Base-by-base conservation (phyloP, 148 eudicot genomes). In the Linanthus parryae region DNA sequence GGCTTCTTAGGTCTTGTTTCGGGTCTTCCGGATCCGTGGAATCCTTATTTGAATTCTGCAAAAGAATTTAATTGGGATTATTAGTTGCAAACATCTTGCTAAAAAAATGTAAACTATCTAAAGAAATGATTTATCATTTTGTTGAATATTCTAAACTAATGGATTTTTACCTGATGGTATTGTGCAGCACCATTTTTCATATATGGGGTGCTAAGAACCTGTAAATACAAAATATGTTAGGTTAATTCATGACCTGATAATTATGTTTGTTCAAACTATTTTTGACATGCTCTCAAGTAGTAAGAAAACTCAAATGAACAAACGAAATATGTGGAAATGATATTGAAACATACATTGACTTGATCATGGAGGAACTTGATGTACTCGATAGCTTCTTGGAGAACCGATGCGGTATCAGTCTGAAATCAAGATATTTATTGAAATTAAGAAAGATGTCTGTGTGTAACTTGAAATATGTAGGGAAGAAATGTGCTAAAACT, bases 351-450 rank as follows among this genome's bases (percentile, higher is more conserved):
- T 82, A 92, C 98, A 56, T 39, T 67, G 69, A 92, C 94, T 80
- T 92, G 94, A 69, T 79, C 87, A 63, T 92, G 98, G 64, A 92
- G 98, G 66, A 79, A 78, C 71, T 84, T 87, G 67, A 92, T 82
- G 70, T 92, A 92, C 40, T 92, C 96, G 15, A 87, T 82, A 20
- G 96, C 90, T 73, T 92, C 98, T 17, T 82, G 92, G 51, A 92
- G 87, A 58, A 92, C 98, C 29, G 98, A 92, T 27, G 96, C 96
- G 0, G 98, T 92, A 68, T 92, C 96, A 8, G 98, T 92, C 98
- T 92, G 81, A 48, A 70, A n/a, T 45, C 11, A 40, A 21, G 9
- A 25, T 18, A 17, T 21, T 35, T 31, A 2, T 23, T 8, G 29
- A 63, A 39, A 24, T 20, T 12, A 33, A 35, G 3, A 12, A 24